Evolutionary conservation across 192 early-diverging fungal species (phyloP), one percentile per base, ranked within the genome.

Genomic region (Anaeromyces robustus): DNA sequence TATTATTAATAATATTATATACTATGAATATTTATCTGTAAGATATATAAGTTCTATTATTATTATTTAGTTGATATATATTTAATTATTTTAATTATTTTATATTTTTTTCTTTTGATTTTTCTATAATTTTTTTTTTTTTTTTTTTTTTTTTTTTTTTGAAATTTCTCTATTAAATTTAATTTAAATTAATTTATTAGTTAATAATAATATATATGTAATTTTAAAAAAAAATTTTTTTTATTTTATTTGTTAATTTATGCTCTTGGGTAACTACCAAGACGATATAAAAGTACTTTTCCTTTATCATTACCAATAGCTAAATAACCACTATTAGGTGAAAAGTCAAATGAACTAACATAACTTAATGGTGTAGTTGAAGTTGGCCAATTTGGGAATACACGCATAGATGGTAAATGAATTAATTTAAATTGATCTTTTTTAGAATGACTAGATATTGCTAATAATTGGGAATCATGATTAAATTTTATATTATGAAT

Each of bases 301-400:
- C 97, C 97, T 81, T 91, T 93, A 79, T 92, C 93, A 83, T 97
- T 98, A 30, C 96, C 96, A 78, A 95, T 89, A 13, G 94, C 94
- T 68, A 99, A 81, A 80, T 94, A 97, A 11, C 95, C 95, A 59
- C 96, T 94, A 52, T 91, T 87, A n/a, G 95, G 95, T n/a, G 96
- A 97, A 82, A 97, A 98, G 59, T 88, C 91, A 43, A 95, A 84
- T 59, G 86, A 86, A 68, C 90, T 87, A 39, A 98, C 94, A 85
- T 94, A 92, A 17, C 93, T 91, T 30, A 99, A 87, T 22, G 95
- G 94, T 26, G 96, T 96, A 17, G 84, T 84, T 9, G 81, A 80
- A 0, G 94, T 94, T n/a, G 97, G 97, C 97, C 97, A 99, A 88
- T 99, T 99, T 80, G 88, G 81, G 86, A 95, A 96, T 52, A 97